Conservation (phyloP, 768 basidiomycete genomes). For the Hemileccinum impolitum region DNA sequence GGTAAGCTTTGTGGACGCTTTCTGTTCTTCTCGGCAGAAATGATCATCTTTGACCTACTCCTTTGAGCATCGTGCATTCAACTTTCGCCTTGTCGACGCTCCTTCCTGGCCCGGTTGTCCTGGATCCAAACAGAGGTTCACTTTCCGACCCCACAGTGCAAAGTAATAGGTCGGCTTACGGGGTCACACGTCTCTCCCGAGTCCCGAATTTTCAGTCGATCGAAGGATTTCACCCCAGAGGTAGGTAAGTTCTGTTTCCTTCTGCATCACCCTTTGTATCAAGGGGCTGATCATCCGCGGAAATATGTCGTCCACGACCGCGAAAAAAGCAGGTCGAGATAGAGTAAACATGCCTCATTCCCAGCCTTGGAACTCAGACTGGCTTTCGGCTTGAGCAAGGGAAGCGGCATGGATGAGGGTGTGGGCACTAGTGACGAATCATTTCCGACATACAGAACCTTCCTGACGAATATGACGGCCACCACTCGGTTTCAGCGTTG, state of each 20-base stretch:
- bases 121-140: conserved; percentile 22
- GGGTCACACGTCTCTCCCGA: conserved; percentile 55
- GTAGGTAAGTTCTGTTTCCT: too few species aligned
- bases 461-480: conserved; percentile 9
- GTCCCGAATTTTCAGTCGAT: too few species aligned
- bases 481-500: not conserved
- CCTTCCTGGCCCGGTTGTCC: conserved; percentile 73
- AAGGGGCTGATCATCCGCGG: too few species aligned
- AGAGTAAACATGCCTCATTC: too few species aligned
- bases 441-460: conserved; percentile 16
- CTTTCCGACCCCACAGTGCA: not conserved
- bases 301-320: too few species aligned
- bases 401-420: conserved; percentile 17
- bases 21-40: too few species aligned
- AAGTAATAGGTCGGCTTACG: conserved; percentile 38
- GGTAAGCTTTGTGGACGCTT: too few species aligned
- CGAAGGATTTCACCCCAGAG: too few species aligned
- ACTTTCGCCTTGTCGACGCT: conserved; percentile 71
- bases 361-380: too few species aligned
- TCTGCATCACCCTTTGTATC: too few species aligned
- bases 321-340: too few species aligned
- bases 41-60: conserved; percentile 49
- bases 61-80: conserved; percentile 66
- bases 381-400: conserved; percentile 29
- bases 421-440: conserved; percentile 3